Conservation (phyloP, 495 filamentous ascomycete species). For the Neurospora sp. region DNA sequence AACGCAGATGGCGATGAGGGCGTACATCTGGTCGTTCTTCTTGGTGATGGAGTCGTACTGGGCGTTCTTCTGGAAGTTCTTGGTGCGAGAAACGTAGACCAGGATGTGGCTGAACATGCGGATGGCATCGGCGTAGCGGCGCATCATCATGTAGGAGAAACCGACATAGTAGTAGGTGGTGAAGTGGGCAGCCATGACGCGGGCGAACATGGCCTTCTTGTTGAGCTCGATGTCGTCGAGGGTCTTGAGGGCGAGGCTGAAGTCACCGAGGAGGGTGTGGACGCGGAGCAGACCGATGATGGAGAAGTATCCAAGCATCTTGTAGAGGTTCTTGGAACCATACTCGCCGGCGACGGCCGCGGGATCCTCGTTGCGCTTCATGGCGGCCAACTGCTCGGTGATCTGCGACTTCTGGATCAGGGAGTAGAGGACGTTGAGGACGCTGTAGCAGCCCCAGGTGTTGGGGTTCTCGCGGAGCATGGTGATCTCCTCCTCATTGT, state of each 20-base stretch:
- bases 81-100: constrained; percentile 96
- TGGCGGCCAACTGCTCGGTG: constrained; percentile 88
- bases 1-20: constrained; percentile 95
- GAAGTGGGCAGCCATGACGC: constrained; percentile 99
- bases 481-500: constrained; percentile 80
- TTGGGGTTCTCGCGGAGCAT: constrained; percentile 92
- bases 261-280: constrained; percentile 93
- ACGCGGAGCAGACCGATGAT: constrained; percentile 95
- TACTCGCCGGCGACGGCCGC: constrained; percentile 84
- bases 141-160: constrained; percentile 99
- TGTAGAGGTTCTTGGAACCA: constrained; percentile 82
- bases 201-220: constrained; percentile 99
- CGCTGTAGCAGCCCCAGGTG: constrained; percentile 99
- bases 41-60: constrained; percentile 97
- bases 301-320: constrained; percentile 98
- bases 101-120: constrained; percentile 99
- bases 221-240: constrained; percentile 98
- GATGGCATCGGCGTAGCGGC: constrained; percentile 96
- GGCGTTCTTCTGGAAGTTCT: constrained; percentile 99
- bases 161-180: constrained; percentile 99
- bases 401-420: constrained; percentile 97
- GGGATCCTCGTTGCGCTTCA: constrained; percentile 87
- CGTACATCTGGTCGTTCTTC: constrained; percentile 99
- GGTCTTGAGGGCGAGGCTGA: constrained; percentile 95
- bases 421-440: constrained; percentile 98